Conservation (phyloP, 2,329 filamentous ascomycete species). For the Pseudogymnoascus verrucosus region DNA sequence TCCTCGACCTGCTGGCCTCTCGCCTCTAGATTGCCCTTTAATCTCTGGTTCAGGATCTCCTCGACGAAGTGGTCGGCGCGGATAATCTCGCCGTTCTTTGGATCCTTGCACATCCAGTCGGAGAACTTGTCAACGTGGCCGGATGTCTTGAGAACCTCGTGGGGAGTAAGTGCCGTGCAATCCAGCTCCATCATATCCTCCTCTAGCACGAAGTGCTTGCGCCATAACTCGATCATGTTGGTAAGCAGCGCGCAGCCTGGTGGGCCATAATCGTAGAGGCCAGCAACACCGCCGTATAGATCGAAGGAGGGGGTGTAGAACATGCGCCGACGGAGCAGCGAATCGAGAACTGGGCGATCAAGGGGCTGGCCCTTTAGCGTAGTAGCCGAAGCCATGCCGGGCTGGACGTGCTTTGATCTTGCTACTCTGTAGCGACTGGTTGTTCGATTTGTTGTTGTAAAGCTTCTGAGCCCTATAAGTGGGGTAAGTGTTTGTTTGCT, state of each 20-base stretch:
- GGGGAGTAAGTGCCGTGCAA: slow-evolving; percentile 86
- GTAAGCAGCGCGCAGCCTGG: slow-evolving; percentile 61
- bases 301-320: slow-evolving; percentile 97
- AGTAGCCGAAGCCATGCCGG: slow-evolving; percentile 53
- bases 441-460: slow-evolving; percentile 28
- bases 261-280: slow-evolving; percentile 66
- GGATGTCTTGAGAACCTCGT: slow-evolving; percentile 88
- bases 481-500: slow-evolving; percentile 20
- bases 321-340: slow-evolving; percentile 75
- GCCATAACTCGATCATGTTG: slow-evolving; percentile 64
- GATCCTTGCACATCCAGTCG: slow-evolving; percentile 99
- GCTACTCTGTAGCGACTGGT: slow-evolving; percentile 25
- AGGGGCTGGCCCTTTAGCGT: slow-evolving; percentile 87
- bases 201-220: slow-evolving; percentile 66
- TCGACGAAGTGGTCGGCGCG: slow-evolving; percentile 95
- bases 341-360: slow-evolving; percentile 73
- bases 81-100: slow-evolving; percentile 94
- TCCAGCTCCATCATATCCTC: slow-evolving; percentile 71
- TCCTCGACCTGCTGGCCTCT: slow-evolving; percentile 74
- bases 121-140: slow-evolving; percentile 93
- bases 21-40: slow-evolving; percentile 89
- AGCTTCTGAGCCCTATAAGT: slow-evolving; percentile 23
- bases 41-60: slow-evolving; percentile 76
- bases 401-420: slow-evolving; percentile 28
- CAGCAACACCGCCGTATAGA: slow-evolving; percentile 83